A percentile compares a stretch with the other conserved stretches of the same genome.
Conservation (phyloP, 208 protist species). For the Endotrypanum monterogeii region DNA sequence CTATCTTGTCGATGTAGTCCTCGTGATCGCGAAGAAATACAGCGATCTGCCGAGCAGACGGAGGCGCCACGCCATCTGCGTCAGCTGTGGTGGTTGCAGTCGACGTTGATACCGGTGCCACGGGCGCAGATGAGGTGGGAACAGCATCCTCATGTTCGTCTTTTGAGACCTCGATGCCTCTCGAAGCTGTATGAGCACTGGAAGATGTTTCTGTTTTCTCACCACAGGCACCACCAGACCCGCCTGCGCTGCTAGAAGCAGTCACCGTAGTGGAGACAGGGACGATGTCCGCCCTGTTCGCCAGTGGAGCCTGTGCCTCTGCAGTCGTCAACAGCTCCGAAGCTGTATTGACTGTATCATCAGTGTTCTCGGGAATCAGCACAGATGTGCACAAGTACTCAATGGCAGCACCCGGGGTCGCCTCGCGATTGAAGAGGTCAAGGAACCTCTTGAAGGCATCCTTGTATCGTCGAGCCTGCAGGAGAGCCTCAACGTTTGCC, state of each 20-base stretch:
- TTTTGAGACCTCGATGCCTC: neutral
- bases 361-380: slow-evolving; percentile 19
- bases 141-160: slow-evolving; percentile 2
- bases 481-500: slow-evolving; percentile 38
- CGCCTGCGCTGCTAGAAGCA: neutral
- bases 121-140: slow-evolving; percentile 1
- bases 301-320: neutral
- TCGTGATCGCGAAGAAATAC: slow-evolving; percentile 65
- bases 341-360: neutral
- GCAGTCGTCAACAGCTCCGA: neutral
- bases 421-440: slow-evolving; percentile 70
- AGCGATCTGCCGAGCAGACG: slow-evolving; percentile 40
- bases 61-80: slow-evolving; percentile 28
- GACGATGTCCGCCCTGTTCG: neutral
- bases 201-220: neutral
- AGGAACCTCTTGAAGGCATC: slow-evolving; percentile 74
- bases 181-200: neutral
- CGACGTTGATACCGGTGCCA: no score
- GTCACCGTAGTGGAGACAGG: neutral
- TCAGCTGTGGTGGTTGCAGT: slow-evolving; percentile 9
- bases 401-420: slow-evolving; percentile 46
- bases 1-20: slow-evolving; percentile 77
- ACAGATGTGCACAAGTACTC: slow-evolving; percentile 54
- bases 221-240: neutral
- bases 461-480: slow-evolving; percentile 65